phyloP scores from a whole-genome alignment of 164 flowering plant species.

The Stephania yunnanensis region DNA sequence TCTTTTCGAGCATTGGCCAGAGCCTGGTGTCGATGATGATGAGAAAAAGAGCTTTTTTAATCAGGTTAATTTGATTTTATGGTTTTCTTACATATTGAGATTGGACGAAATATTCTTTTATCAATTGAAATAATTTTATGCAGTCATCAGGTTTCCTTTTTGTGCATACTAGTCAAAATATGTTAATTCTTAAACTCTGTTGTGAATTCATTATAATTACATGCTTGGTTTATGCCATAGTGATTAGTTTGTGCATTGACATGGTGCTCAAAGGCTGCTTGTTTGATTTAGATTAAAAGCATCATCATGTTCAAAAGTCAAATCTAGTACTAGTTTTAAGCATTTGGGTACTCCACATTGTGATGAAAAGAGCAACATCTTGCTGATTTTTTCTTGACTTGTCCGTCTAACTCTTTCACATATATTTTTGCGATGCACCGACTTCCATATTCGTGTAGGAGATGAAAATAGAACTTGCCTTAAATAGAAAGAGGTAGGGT shows the following conservation, averaged over 20 bases:
- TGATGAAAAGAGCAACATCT: too few relatives aligned
- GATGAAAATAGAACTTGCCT: too few relatives aligned
- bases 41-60: slow-evolving; percentile 61
- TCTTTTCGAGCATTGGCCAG: slow-evolving; percentile 75
- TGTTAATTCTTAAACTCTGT: background rate
- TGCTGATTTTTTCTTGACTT: too few relatives aligned
- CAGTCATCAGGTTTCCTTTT: background rate
- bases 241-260: background rate
- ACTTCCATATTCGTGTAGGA: too few relatives aligned
- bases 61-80: slow-evolving; percentile 41
- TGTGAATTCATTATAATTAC: background rate
- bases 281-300: too few relatives aligned
- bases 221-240: background rate
- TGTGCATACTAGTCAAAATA: background rate
- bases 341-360: too few relatives aligned
- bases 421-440: too few relatives aligned
- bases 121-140: background rate
- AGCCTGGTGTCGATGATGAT: slow-evolving; percentile 68
- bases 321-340: too few relatives aligned
- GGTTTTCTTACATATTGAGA: background rate
- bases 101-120: background rate
- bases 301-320: too few relatives aligned
- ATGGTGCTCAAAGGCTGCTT: too few relatives aligned
- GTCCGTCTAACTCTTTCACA: too few relatives aligned
- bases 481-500: too few relatives aligned